Base-by-base conservation (phyloP, 345 rosid genomes). In the Salix arbutifolia region DNA sequence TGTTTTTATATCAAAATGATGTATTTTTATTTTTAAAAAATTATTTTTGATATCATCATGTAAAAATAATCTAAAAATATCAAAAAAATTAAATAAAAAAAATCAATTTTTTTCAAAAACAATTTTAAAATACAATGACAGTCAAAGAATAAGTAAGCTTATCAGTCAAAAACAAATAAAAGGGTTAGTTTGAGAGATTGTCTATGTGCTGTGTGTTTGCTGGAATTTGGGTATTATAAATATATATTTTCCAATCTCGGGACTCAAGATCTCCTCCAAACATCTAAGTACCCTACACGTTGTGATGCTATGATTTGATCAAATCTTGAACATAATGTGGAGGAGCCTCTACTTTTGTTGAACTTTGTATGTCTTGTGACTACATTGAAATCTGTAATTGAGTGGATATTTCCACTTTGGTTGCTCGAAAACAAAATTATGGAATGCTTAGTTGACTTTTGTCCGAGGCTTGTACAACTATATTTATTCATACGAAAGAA, bases 211-310 rank as follows among this genome's bases (percentile, higher is more conserved):
- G 70, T 33, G 40, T 28, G 40, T 8, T 46, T 60, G 75, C 67
- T 60, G 53, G 67, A 38, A 38, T 35, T 46, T 72, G 7, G 40
- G n/a, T 37, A 42, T 74, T 81, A 42, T 74, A 80, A 77, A 78
- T 73, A 77, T 76, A 11, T 11, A 42, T 73, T 60, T 67, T 58
- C 62, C 69, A 77, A 37, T 77, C 82, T 75, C 74, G 82, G 86
- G 80, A 76, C 14, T 21, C 76, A 68, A 78, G 79, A 78, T 84
- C 79, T 76, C 53, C 19, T 33, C 48, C 53, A 50, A 86, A 83
- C 82, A 83, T 80, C 79, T 58, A 68, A 76, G 50, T 71, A 66
- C 77, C 84, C 85, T 81, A 80, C 88, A 84, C 81, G 82, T 83
- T 81, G 74, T 80, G 84, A 72, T 71, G 68, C 79, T 79, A 86